These are phyloP conservation scores for Epichloe festucae DNA, from an alignment of 2,329 filamentous ascomycete genomes.

Conservation along the genomic window DNA sequence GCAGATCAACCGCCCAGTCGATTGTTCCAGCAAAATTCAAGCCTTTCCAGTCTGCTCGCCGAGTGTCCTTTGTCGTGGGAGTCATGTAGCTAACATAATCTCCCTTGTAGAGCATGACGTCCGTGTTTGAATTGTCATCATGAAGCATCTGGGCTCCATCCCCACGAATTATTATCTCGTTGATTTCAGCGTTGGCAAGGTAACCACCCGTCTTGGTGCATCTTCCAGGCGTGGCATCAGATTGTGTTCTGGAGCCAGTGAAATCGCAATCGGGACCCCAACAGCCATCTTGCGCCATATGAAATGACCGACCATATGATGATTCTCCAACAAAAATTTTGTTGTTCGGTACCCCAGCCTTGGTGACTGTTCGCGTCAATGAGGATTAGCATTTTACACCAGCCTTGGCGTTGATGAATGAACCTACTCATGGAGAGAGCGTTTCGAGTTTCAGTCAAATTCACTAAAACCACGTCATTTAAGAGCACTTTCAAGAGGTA, in stretches of 20 bases:
- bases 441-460: conserved; percentile 15
- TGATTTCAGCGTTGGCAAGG: conserved; percentile 15
- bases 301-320: conserved; percentile 17
- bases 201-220: conserved; percentile 17
- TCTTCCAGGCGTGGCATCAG: conserved; percentile 8
- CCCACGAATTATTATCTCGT: neutral
- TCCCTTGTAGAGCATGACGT: neutral
- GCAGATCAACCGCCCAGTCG: conserved; percentile 5
- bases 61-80: neutral
- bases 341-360: conserved; percentile 13
- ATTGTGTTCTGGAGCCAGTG: conserved; percentile 8
- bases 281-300: conserved; percentile 14
- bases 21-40: conserved; percentile 1
- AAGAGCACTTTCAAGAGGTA: no score
- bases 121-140: neutral
- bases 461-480: neutral
- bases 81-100: conserved; percentile 2
- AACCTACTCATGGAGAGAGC: conserved; percentile 13
- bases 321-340: conserved; percentile 16
- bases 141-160: neutral
- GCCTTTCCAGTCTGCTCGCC: neutral
- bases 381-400: no score
- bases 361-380: conserved; percentile 8
- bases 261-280: conserved; percentile 11
- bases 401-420: no score